phyloP scores from a whole-genome alignment of 306 rosid species.

The Pachyrhizus erosus region DNA sequence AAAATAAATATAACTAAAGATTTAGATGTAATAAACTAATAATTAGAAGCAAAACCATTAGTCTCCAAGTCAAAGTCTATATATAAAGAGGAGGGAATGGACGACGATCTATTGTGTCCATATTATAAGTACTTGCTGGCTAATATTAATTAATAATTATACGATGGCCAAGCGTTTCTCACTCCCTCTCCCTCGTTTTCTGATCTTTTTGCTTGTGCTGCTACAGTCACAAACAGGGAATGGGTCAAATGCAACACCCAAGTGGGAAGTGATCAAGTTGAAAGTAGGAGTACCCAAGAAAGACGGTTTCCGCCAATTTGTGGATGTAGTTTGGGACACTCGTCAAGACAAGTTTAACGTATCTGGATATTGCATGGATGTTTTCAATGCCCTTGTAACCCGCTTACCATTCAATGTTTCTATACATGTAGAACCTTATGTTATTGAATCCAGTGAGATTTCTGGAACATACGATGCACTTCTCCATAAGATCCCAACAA shows the following conservation, averaged over 20 bases:
- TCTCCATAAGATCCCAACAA: conserved; percentile 33
- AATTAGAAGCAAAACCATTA: too few relatives aligned
- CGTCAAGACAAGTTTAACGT: background rate
- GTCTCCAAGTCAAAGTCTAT: background rate
- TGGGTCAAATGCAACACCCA: background rate
- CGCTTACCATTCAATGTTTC: conserved; percentile 39
- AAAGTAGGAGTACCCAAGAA: conserved; percentile 44
- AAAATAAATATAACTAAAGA: too few relatives aligned
- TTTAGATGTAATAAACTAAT: too few relatives aligned
- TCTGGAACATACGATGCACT: conserved; percentile 44
- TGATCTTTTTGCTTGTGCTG: conserved; percentile 8
- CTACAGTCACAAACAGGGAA: background rate
- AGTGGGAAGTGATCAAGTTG: background rate
- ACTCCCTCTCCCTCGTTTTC: background rate
- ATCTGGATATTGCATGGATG: conserved; percentile 48
- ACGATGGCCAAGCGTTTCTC: conserved; percentile 7
- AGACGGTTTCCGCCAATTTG: conserved; percentile 48
- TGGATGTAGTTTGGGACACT: conserved; percentile 17
- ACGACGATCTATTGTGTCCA: background rate
- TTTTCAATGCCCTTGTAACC: conserved; percentile 35
- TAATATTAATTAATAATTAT: too few relatives aligned
- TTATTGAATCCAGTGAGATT: background rate
- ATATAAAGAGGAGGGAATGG: background rate
- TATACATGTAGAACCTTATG: too few relatives aligned
- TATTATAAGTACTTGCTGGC: background rate